Base-by-base conservation (phyloP, 2,329 filamentous ascomycete species). In the Ustilaginoidea virens region DNA sequence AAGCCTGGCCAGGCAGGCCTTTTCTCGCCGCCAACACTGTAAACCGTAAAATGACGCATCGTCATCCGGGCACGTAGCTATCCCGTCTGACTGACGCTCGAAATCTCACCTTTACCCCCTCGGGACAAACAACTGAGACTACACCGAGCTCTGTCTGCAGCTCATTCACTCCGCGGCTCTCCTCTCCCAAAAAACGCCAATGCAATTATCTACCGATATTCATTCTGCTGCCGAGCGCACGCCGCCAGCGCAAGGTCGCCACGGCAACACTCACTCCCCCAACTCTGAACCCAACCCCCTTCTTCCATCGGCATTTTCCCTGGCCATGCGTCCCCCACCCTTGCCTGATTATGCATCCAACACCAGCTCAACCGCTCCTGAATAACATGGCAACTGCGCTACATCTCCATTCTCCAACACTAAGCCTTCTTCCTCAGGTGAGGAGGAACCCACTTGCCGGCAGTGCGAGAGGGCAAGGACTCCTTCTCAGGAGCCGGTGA, bases 371-470 rank as follows among this genome's bases (percentile, higher is more conserved):
- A 17, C 23, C 9, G 19, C 19, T 20, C 11, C 21, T 29, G 21
- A n/a, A 29, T 10, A 13, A 25, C 17, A 12, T 33, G 19, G 7
- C 14, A 13, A 8, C 14, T 11, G 11, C 21, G 11, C 10, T 13
- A 12, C 15, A 25, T 18, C 24, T n/a, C n/a, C n/a, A n/a, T n/a
- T n/a, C n/a, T 28, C 7, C 9, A 11, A 17, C 17, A 8, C 38
- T 29, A 43, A 32, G 38, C 39, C 44, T 52, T 47, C 39, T 52
- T 52, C 39, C 52, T 50, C 47, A 45, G 20, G 35, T 58, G 52
- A 42, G 51, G 54, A 41, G 71, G 71, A 43, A 75, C 66, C 53
- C 63, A 77, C 50, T 72, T 75, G 41, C 69, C 69, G 25, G 64
- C 43, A 17, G 52, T 64, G 23, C 63, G 61, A 11, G 69, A 50